These are phyloP conservation scores for Intubia oerlemansii DNA, from an alignment of 2,329 filamentous ascomycete species.

Conservation along the genomic window DNA sequence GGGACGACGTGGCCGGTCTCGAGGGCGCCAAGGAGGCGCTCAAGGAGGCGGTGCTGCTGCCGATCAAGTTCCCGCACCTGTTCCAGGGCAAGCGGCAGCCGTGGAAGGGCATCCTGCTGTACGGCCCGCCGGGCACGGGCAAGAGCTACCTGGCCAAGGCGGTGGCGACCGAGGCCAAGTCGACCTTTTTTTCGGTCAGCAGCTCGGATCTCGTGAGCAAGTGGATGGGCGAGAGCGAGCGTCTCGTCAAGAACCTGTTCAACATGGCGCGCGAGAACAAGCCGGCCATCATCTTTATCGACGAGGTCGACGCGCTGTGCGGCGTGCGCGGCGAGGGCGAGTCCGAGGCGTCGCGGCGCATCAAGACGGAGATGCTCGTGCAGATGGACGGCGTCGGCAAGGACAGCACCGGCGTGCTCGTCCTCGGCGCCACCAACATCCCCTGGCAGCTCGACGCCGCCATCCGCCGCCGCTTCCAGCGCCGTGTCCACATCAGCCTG, in stretches of 20 bases:
- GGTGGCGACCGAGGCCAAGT: slow-evolving; percentile 94
- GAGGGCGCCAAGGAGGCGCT: slow-evolving; percentile 89
- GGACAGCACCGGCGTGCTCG: slow-evolving; percentile 81
- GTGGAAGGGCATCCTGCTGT: slow-evolving; percentile 94
- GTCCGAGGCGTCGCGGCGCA: slow-evolving; percentile 87
- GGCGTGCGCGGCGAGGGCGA: slow-evolving; percentile 86
- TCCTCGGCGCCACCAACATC: slow-evolving; percentile 93
- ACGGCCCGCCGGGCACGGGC: slow-evolving; percentile 88
- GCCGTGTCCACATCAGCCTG: slow-evolving; percentile 84
- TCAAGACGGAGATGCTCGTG: slow-evolving; percentile 95
- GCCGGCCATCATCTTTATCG: slow-evolving; percentile 53
- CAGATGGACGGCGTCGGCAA: slow-evolving; percentile 99
- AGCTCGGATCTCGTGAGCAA: slow-evolving; percentile 95
- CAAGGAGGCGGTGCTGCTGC: slow-evolving; percentile 92
- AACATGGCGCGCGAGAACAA: slow-evolving; percentile 97
- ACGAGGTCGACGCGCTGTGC: slow-evolving; percentile 62
- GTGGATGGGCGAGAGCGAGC: slow-evolving; percentile 99
- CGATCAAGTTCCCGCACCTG: slow-evolving; percentile 93
- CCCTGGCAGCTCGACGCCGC: slow-evolving; percentile 96
- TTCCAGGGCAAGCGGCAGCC: slow-evolving; percentile 93
- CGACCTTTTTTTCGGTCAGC: slow-evolving; percentile 96
- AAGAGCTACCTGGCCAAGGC: slow-evolving; percentile 97
- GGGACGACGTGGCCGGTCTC: slow-evolving; percentile 93
- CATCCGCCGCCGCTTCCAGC: slow-evolving; percentile 87
- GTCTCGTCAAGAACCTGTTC: slow-evolving; percentile 93